phyloP scores from a whole-genome alignment of 2,329 filamentous ascomycete genomes.

The Volutella citrinella region DNA sequence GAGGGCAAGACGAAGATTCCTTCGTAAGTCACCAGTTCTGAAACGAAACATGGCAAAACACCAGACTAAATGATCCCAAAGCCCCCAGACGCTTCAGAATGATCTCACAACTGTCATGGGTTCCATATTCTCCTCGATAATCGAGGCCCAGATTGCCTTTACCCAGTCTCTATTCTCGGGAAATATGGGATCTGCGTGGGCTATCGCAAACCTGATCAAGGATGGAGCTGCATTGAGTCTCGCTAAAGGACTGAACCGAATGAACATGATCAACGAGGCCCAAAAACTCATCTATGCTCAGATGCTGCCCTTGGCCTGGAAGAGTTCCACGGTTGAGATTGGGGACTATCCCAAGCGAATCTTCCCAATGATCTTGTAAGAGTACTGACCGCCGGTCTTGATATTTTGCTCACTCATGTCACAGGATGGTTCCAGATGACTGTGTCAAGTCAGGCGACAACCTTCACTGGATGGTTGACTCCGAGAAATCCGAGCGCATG shows the following conservation, averaged over 20 bases:
- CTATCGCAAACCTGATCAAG: too few relatives aligned
- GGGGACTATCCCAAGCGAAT: neutral
- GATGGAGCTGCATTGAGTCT: too few relatives aligned
- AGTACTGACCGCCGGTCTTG: too few relatives aligned
- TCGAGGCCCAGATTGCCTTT: too few relatives aligned
- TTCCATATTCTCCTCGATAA: too few relatives aligned
- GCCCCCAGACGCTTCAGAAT: too few relatives aligned
- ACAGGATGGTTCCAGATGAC: neutral
- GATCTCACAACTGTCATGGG: too few relatives aligned
- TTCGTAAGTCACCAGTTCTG: neutral
- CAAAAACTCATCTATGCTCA: neutral
- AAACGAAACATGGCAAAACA: neutral
- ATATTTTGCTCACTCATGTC: neutral
- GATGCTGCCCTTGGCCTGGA: neutral
- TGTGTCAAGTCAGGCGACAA: neutral
- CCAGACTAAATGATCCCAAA: too few relatives aligned
- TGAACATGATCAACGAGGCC: neutral
- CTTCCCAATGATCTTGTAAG: neutral
- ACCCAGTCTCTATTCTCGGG: too few relatives aligned
- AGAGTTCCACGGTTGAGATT: neutral
- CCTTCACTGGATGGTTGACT: neutral
- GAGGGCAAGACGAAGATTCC: neutral
- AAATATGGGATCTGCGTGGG: too few relatives aligned
- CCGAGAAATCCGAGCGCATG: neutral
- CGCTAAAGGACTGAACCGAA: neutral